Evolutionary conservation across 176 grass and related monocot species (phyloP).

Genomic region (Saccharum officinarum): DNA sequence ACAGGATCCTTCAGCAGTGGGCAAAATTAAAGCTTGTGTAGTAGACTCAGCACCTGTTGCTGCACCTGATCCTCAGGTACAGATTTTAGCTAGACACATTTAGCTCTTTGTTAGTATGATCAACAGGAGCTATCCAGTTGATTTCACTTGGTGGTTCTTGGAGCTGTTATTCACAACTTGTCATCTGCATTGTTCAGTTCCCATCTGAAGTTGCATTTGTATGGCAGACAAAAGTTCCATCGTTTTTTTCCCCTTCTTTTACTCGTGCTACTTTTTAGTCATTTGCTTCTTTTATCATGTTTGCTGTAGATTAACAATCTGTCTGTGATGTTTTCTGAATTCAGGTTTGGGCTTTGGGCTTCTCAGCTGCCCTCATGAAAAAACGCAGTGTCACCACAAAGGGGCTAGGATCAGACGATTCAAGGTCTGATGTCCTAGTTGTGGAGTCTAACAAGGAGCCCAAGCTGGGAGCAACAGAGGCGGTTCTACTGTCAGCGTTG

Average conservation of each 20-base stretch:
- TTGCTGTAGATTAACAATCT: neutral
- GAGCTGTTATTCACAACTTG: neutral
- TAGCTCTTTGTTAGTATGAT: neutral
- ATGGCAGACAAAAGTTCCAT: neutral
- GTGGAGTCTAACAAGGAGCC: conserved; percentile 45
- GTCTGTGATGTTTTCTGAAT: conserved; percentile 1
- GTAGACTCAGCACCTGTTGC: conserved; percentile 90
- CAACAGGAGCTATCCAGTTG: neutral
- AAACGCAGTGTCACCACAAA: conserved; percentile 75
- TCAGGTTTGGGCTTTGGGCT: conserved; percentile 94
- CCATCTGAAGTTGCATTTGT: neutral
- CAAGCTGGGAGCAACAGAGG: conserved; percentile 57
- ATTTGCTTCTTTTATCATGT: neutral
- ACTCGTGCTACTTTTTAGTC: neutral
- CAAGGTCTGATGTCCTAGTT: conserved; percentile 39
- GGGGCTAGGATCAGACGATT: conserved; percentile 35
- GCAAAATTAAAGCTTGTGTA: conserved; percentile 85
- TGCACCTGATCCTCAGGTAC: conserved; percentile 84
- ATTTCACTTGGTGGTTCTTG: conserved; percentile 27
- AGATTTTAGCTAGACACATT: neutral
- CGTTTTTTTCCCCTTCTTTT: neutral
- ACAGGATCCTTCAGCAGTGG: conserved; percentile 59
- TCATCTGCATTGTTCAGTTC: neutral
- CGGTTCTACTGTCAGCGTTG: conserved; percentile 63
- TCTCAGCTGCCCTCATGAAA: conserved; percentile 92